phyloP scores from a whole-genome alignment of 768 basidiomycete species.

The Glaciozyma martinii region DNA sequence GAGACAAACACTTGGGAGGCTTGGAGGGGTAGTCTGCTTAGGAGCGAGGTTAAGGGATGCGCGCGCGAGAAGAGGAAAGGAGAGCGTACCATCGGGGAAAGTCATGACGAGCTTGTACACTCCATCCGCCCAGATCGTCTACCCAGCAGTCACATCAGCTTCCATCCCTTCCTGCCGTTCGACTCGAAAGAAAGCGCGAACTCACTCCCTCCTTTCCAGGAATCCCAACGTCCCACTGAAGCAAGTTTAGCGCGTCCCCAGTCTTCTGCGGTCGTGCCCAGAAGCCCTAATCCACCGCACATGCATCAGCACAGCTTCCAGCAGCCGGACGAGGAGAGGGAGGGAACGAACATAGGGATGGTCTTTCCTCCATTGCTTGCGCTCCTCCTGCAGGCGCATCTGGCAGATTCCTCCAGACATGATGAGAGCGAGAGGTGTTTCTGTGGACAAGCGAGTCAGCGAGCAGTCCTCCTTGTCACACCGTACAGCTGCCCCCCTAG shows the following conservation, averaged over 20 bases:
- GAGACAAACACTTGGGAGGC: slow-evolving; percentile 72
- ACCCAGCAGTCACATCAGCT: not conserved
- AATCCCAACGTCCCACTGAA: slow-evolving; percentile 99
- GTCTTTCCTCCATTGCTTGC: slow-evolving; percentile 98
- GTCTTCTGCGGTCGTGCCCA: slow-evolving; percentile 51
- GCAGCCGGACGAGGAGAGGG: not conserved
- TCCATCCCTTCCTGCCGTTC: not conserved
- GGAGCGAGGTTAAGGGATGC: not conserved
- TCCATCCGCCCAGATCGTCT: slow-evolving; percentile 98
- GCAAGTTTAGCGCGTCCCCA: slow-evolving; percentile 84
- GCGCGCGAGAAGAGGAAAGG: not conserved
- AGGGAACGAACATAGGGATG: slow-evolving; percentile 61
- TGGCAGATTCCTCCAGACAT: slow-evolving; percentile 75
- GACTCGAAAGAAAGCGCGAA: not conserved
- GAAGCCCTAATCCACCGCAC: slow-evolving; percentile 44
- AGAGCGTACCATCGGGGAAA: slow-evolving; percentile 79
- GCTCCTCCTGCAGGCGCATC: slow-evolving; percentile 85
- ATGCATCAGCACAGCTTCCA: not conserved
- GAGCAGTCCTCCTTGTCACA: not conserved
- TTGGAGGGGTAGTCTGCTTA: slow-evolving; percentile 81
- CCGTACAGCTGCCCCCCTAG: not conserved
- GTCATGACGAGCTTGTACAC: slow-evolving; percentile 64
- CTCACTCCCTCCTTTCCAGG: slow-evolving; percentile 82
- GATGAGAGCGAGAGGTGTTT: not conserved
- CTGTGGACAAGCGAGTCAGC: not conserved